Conservation (phyloP, 257 asterid genomes). For the Voacanga thouarsii region DNA sequence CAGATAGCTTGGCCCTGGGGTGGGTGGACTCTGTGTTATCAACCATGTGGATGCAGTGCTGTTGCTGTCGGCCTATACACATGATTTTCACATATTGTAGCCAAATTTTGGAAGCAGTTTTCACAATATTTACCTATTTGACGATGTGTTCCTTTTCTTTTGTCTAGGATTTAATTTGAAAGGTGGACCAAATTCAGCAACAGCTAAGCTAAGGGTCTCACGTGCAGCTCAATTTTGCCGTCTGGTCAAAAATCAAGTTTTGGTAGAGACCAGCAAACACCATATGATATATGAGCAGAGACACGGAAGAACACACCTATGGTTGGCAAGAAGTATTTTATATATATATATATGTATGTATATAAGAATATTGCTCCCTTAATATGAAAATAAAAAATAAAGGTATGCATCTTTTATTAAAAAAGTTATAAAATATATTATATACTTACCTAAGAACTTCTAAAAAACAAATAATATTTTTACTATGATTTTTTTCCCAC, state of each 20-base stretch:
- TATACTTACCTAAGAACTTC: too few species aligned
- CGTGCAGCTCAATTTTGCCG: constrained; percentile 19
- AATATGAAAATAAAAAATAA: too few species aligned
- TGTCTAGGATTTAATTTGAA: neutral
- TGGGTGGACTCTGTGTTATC: neutral
- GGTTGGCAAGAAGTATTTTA: too few species aligned
- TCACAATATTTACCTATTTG: neutral
- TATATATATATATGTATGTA: too few species aligned
- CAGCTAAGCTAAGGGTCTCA: constrained; percentile 3
- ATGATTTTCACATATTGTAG: neutral
- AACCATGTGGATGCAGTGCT: constrained; percentile 11
- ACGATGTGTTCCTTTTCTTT: constrained; percentile 8
- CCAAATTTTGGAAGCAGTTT: neutral
- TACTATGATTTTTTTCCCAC: too few species aligned
- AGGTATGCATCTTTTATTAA: too few species aligned
- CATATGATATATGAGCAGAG: neutral
- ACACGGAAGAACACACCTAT: neutral
- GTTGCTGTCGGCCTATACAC: constrained; percentile 8
- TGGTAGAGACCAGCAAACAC: neutral
- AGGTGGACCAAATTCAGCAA: neutral
- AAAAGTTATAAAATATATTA: too few species aligned
- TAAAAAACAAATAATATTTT: too few species aligned
- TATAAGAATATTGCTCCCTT: too few species aligned
- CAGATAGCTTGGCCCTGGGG: neutral
- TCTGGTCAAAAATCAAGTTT: neutral